phyloP scores from a whole-genome alignment of 805 yeast genomes.

The Cyberlindnera xylosilytica region DNA sequence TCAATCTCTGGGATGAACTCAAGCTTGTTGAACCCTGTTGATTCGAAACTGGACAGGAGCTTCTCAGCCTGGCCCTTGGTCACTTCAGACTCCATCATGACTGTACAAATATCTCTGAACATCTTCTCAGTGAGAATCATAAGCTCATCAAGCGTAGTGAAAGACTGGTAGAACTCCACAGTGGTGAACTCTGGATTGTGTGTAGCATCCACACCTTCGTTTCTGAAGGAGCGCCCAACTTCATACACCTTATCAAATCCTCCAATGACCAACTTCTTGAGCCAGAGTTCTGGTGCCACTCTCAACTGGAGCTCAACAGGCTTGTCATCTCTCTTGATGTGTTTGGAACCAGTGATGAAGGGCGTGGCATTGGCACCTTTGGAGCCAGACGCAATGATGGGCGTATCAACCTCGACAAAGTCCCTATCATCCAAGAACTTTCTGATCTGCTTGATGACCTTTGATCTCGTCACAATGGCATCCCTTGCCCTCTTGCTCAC shows the following conservation, averaged over 20 bases:
- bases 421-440: conserved; percentile 48
- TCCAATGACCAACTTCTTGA: conserved; percentile 74
- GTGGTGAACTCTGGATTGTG: conserved; percentile 95
- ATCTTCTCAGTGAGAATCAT: conserved; percentile 62
- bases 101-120: conserved; percentile 39
- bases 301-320: conserved; percentile 52
- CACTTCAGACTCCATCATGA: conserved; percentile 23
- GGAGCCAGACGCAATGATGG: conserved; percentile 65
- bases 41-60: neutral
- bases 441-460: conserved; percentile 55
- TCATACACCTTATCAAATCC: conserved; percentile 89
- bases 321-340: conserved; percentile 24
- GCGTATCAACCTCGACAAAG: conserved; percentile 87
- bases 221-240: conserved; percentile 80
- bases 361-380: conserved; percentile 96
- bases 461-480: conserved; percentile 47
- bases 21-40: conserved; percentile 35
- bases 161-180: conserved; percentile 84
- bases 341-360: conserved; percentile 51
- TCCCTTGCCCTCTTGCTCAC: conserved; percentile 51
- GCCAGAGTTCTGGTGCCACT: conserved; percentile 95
- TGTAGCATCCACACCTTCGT: conserved; percentile 89
- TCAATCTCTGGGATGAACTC: conserved; percentile 73
- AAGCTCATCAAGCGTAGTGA: conserved; percentile 60
- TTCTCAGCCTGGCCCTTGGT: conserved; percentile 8